Evolutionary conservation across 768 basidiomycete genomes (phyloP), one percentile per base, ranked within the genome.

Genomic region (Vararia minispora): DNA sequence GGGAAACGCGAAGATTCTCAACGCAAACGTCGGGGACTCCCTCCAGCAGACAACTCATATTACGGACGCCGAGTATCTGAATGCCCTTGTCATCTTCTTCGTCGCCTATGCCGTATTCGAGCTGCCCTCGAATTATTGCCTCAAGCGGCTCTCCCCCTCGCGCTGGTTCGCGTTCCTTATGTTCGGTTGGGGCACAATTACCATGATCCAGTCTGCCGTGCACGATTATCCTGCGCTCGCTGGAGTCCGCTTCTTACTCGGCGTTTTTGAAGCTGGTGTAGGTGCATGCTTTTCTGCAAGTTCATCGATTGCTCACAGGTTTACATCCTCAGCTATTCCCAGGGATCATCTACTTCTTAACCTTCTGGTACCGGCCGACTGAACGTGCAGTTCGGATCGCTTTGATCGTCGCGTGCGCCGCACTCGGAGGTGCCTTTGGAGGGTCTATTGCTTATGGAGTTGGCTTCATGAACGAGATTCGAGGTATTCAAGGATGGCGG

Each of bases 341-440:
- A 1, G 66, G 63, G 12, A 54, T 65, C 36, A 52, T 61, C 11
- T 66, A 61, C 47, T 62, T 55, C 45, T 44, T 67, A 28, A 68
- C 63, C n/a, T 64, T 65, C 46, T 69, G 66, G 66, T 71, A 67
- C 47, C 60, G 55, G 25, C 54, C 50, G 20, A 49, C 52, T 20
- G 54, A 57, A 42, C 54, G 51, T 9, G 51, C 53, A 16, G 30
- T 57, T n/a, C 52, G 55, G 20, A 51, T 53, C 18, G 49, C 53
- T 13, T 39, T 59, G 27, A 56, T 57, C 37, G 53, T 60, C 37
- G 53, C 57, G 9, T 60, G 49, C 28, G 52, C 56, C 5, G 53
- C 51, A 3, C 46, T 57, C n/a, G 46, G 46, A 3, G 47, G 48
- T n/a, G 43, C 44, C 2, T 47, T 47, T 30, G 52, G 54, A 20